Evolutionary conservation across 805 yeast species (phyloP).

Genomic region (Lachancea meyersii): DNA sequence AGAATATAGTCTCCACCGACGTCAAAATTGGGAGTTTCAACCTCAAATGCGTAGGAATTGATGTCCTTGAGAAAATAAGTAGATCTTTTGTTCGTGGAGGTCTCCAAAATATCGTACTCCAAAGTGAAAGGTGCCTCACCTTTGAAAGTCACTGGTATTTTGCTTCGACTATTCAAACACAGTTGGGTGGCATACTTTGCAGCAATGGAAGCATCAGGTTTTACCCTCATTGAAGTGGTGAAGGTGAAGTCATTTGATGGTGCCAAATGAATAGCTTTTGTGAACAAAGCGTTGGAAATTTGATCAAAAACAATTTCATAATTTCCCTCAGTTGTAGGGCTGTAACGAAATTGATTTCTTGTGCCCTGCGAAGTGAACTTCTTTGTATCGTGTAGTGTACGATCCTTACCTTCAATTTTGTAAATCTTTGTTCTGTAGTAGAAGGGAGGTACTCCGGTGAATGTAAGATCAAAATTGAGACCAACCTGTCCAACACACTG

Average conservation of each 20-base stretch:
- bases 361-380: slow-evolving; percentile 37
- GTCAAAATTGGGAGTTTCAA: slow-evolving; percentile 50
- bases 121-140: slow-evolving; percentile 80
- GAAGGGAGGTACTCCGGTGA: slow-evolving; percentile 81
- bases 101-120: slow-evolving; percentile 60
- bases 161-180: slow-evolving; percentile 43
- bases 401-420: slow-evolving; percentile 37
- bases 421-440: slow-evolving; percentile 56
- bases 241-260: slow-evolving; percentile 45
- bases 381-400: slow-evolving; percentile 34
- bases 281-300: slow-evolving; percentile 59
- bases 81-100: slow-evolving; percentile 42
- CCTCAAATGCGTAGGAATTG: slow-evolving; percentile 31
- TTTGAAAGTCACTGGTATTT: slow-evolving; percentile 52
- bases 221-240: slow-evolving; percentile 63
- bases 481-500: slow-evolving; percentile 93
- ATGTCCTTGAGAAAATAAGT: slow-evolving; percentile 40
- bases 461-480: slow-evolving; percentile 58
- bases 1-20: slow-evolving; percentile 72
- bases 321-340: slow-evolving; percentile 75
- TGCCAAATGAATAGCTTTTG: slow-evolving; percentile 33
- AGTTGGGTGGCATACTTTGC: slow-evolving; percentile 25
- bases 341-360: slow-evolving; percentile 55
- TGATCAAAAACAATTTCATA: slow-evolving; percentile 67
- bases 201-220: slow-evolving; percentile 49